These are phyloP conservation scores for Malania oleifera DNA, from an alignment of 164 flowering plant genomes.

Conservation along the genomic window DNA sequence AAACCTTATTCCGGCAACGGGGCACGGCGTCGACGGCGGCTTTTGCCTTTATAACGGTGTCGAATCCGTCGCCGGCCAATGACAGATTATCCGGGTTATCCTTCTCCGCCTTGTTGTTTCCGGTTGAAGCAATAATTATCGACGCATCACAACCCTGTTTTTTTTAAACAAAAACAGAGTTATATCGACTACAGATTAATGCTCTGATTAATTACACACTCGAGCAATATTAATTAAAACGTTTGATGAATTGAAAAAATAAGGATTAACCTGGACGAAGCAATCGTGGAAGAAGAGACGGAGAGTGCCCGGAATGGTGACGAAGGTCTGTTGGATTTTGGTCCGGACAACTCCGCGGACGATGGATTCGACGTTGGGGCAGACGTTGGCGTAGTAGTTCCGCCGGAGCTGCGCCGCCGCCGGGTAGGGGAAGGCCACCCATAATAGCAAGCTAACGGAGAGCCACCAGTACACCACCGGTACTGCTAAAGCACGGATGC, in stretches of 20 bases:
- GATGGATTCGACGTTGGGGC: slow-evolving; percentile 72
- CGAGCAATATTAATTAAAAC: too few relatives aligned
- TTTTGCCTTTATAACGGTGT: slow-evolving; percentile 85
- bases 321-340: slow-evolving; percentile 68
- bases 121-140: slow-evolving; percentile 44
- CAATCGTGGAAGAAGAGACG: slow-evolving; percentile 95
- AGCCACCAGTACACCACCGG: slow-evolving; percentile 5
- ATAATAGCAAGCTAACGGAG: slow-evolving; percentile 19
- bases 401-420: slow-evolving; percentile 46
- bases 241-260: background rate
- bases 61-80: slow-evolving; percentile 86
- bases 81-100: slow-evolving; percentile 76
- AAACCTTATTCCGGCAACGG: slow-evolving; percentile 67
- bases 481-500: too few relatives aligned
- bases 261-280: slow-evolving; percentile 46
- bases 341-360: slow-evolving; percentile 49
- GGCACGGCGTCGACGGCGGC: slow-evolving; percentile 57
- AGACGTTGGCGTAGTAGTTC: slow-evolving; percentile 54
- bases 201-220: too few relatives aligned
- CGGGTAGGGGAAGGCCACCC: slow-evolving; percentile 21
- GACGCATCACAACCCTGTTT: slow-evolving; percentile 85
- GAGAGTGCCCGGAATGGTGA: slow-evolving; percentile 69
- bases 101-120: slow-evolving; percentile 62
- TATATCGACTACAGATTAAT: too few relatives aligned
- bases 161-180: background rate